Evolutionary conservation across 257 asterid species (phyloP).

Genomic region (Solanum verrucosum): DNA sequence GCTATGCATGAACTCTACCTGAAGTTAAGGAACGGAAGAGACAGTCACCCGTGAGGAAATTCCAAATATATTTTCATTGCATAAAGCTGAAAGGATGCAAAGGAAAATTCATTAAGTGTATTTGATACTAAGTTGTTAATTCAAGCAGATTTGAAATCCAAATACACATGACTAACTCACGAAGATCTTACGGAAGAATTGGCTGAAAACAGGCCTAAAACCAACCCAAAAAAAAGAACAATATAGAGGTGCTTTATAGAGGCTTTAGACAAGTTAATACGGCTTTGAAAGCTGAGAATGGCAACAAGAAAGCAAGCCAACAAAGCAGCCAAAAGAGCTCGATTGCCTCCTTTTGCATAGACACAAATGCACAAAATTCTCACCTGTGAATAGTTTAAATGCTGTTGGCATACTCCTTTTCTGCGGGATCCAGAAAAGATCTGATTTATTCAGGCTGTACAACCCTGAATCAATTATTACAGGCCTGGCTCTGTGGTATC

Average conservation of each 20-base stretch:
- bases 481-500: conserved; percentile 67
- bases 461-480: conserved; percentile 70
- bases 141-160: neutral
- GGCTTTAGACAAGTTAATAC: neutral
- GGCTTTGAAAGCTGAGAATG: neutral
- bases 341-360: neutral
- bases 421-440: conserved; percentile 50
- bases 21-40: neutral
- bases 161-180: neutral
- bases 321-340: neutral
- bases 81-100: neutral
- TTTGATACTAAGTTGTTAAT: neutral
- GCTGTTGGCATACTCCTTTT: conserved; percentile 56
- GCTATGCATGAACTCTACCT: neutral
- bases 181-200: neutral
- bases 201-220: neutral
- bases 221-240: neutral
- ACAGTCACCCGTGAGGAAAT: neutral
- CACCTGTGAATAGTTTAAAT: conserved; percentile 66
- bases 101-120: neutral
- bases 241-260: neutral
- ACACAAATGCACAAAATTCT: neutral
- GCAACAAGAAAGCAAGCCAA: neutral
- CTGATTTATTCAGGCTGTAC: conserved; percentile 54
- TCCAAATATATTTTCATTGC: neutral